phyloP scores from a whole-genome alignment of 805 yeast genomes.

The Yarrowia yakushimensis region DNA sequence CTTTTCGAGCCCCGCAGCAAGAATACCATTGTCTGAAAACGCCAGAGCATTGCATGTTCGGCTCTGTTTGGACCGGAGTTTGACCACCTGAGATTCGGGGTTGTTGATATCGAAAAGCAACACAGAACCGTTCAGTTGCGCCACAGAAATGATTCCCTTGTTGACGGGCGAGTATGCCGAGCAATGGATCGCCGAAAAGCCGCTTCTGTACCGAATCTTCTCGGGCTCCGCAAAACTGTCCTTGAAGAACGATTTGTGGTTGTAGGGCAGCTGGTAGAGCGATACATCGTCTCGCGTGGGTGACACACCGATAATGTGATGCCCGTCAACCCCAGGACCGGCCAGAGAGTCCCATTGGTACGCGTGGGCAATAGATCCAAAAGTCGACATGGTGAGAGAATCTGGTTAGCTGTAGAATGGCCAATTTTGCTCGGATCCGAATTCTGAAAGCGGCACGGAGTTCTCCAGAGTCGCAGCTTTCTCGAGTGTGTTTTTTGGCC shows the following conservation, averaged over 20 bases:
- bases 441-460: not conserved
- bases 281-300: slow-evolving; percentile 80
- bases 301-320: slow-evolving; percentile 61
- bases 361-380: slow-evolving; percentile 60
- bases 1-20: slow-evolving; percentile 78
- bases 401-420: not conserved
- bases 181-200: slow-evolving; percentile 67
- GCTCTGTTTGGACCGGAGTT: slow-evolving; percentile 57
- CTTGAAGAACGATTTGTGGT: slow-evolving; percentile 10
- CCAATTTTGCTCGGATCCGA: not conserved
- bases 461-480: not conserved
- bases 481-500: not conserved
- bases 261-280: slow-evolving; percentile 40
- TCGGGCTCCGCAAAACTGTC: not conserved
- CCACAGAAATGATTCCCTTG: slow-evolving; percentile 54
- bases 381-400: slow-evolving; percentile 40
- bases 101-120: slow-evolving; percentile 57
- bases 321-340: slow-evolving; percentile 43
- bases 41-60: slow-evolving; percentile 74
- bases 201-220: slow-evolving; percentile 38
- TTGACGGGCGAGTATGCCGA: slow-evolving; percentile 55
- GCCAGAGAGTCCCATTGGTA: slow-evolving; percentile 49
- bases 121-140: slow-evolving; percentile 67
- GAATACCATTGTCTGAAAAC: slow-evolving; percentile 58
- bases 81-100: slow-evolving; percentile 37